Base-by-base conservation (phyloP, 345 rosid genomes). In the Citrus cavaleriei region DNA sequence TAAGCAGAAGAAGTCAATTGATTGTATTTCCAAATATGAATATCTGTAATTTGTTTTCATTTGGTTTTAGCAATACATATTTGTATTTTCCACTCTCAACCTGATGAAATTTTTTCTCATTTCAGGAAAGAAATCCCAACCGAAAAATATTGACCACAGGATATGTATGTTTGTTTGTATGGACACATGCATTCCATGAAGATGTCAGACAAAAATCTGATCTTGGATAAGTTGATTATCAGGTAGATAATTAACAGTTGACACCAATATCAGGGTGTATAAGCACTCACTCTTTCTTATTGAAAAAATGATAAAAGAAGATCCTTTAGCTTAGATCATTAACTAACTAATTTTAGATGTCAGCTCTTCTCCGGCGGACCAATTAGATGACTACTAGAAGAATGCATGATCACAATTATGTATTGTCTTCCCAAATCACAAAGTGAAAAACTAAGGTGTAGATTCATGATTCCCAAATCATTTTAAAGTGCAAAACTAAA, bases 401-500 rank as follows among this genome's bases (percentile, higher is more conserved):
- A 28, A 25, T 27, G 25, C 68, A 71, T 64, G 49, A 68, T 71
- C 70, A 54, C 60, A 61, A 69, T 30, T 62, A 18, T 55, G 25
- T 49, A 66, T 57, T 27, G 61, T 49, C 70, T 61, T 30, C 21
- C 25, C 55, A 62, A 8, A 73, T 68, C 61, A 63, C 34, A 59
- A 27, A 72, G 12, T 3, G 18, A 13, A 46, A 46, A 13, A 46
- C 51, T 46, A 46, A 46, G 51, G 51, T 25, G 37, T 40, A 22
- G 21, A 30, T 27, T 46, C 73, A 64, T 6, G 54, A 46, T 54
- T 18, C 14, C 24, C 34, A 70, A 68, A 61, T 24, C 76, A 67
- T 72, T 54, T 49, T 10, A 79, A 28, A 18, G 75, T 78, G 28
- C 35, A 49, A 69, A 24, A 80, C 37, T 21, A 74, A 72, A 68